A percentile compares a stretch with the other conserved stretches of the same genome.
phyloP scores from a whole-genome alignment of 2,329 filamentous ascomycete species.

The Talaromyces sp. region DNA sequence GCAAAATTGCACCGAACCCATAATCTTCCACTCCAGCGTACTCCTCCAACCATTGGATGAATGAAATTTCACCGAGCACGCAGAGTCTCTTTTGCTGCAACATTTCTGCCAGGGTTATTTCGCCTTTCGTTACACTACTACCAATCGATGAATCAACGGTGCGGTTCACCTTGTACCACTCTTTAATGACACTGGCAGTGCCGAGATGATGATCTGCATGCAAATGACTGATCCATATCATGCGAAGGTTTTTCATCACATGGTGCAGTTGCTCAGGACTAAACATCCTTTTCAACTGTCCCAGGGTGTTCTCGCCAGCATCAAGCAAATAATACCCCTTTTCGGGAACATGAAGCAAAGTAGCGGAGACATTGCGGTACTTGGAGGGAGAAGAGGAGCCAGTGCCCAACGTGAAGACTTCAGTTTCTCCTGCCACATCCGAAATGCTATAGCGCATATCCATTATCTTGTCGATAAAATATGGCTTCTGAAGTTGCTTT shows the following conservation, averaged over 20 bases:
- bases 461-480: slow-evolving; percentile 30
- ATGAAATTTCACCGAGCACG: slow-evolving; percentile 65
- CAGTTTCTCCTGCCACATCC: slow-evolving; percentile 59
- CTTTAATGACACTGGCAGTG: slow-evolving; percentile 71
- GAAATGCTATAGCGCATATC: slow-evolving; percentile 62
- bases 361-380: slow-evolving; percentile 91
- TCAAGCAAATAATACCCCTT: slow-evolving; percentile 88
- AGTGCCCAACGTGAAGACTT: slow-evolving; percentile 84
- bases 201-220: slow-evolving; percentile 97
- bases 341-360: slow-evolving; percentile 76
- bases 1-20: slow-evolving; percentile 58
- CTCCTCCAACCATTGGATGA: slow-evolving; percentile 74
- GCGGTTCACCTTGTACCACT: slow-evolving; percentile 62
- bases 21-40: slow-evolving; percentile 74
- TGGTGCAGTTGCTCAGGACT: slow-evolving; percentile 58
- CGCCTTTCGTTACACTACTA: slow-evolving; percentile 13
- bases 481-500: slow-evolving; percentile 22
- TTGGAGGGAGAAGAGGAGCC: slow-evolving; percentile 87
- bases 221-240: slow-evolving; percentile 90
- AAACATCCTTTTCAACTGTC: slow-evolving; percentile 75
- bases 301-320: slow-evolving; percentile 86
- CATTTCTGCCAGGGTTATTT: slow-evolving; percentile 29
- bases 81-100: slow-evolving; percentile 48
- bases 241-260: slow-evolving; percentile 72
- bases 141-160: slow-evolving; percentile 35